A percentile compares a stretch with the other conserved stretches of the same genome.
phyloP scores from a whole-genome alignment of 352 stramenopile genomes.

The Phytophthora brassicae region DNA sequence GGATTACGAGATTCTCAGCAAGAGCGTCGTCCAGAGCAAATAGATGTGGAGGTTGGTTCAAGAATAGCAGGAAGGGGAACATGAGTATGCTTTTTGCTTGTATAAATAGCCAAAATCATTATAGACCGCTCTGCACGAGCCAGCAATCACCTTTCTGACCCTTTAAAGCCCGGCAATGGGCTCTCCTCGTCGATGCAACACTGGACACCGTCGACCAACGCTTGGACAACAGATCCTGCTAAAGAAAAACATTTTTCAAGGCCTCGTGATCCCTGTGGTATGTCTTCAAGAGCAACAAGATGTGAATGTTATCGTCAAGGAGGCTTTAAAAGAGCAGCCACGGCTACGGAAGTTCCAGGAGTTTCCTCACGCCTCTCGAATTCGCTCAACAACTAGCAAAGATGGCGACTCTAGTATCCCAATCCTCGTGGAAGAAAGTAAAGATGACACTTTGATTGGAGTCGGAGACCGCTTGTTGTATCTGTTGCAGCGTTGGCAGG shows the following conservation, averaged over 20 bases:
- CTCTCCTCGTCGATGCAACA: constrained; percentile 16
- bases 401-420: constrained; percentile 9
- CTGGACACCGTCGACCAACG: constrained; percentile 26
- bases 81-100: not conserved
- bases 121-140: not conserved
- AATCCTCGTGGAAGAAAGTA: constrained; percentile 53
- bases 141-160: not conserved
- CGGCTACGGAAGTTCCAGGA: constrained; percentile 49
- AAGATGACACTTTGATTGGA: constrained; percentile 53
- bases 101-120: constrained; percentile 23
- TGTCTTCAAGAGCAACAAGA: constrained; percentile 22
- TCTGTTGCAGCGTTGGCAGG: constrained; percentile 81
- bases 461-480: constrained; percentile 78
- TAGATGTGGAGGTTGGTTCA: constrained; percentile 7
- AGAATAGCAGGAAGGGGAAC: constrained; percentile 16
- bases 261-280: constrained; percentile 50
- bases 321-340: constrained; percentile 35
- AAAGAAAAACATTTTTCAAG: constrained; percentile 77
- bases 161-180: constrained; percentile 10
- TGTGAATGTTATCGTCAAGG: constrained; percentile 16
- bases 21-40: constrained; percentile 40
- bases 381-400: constrained; percentile 25
- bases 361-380: constrained; percentile 50
- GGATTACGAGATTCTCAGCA: constrained; percentile 88
- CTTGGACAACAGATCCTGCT: constrained; percentile 55